Conservation (phyloP, 768 basidiomycete genomes). For the Tylopilus subfusipes region DNA sequence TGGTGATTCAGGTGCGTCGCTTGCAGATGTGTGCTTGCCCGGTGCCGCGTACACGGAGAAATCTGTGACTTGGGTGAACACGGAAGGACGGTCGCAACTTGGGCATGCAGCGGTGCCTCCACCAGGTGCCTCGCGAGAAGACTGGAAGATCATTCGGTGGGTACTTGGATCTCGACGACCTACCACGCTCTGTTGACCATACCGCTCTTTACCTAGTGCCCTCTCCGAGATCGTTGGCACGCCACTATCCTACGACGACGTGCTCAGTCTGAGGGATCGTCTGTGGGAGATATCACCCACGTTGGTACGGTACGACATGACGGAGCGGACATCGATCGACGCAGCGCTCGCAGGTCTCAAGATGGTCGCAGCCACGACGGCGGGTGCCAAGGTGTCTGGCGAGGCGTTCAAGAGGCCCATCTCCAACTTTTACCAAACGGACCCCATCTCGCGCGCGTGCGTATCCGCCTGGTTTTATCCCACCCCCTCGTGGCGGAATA, state of each 20-base stretch:
- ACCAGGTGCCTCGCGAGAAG: conserved; percentile 93
- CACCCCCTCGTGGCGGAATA: background rate
- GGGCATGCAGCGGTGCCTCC: conserved; percentile 89
- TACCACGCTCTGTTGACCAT: background rate
- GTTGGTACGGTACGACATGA: conserved; percentile 77
- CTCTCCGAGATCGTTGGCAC: conserved; percentile 81
- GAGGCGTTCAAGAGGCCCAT: conserved; percentile 75
- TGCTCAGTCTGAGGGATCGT: conserved; percentile 78
- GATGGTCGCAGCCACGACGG: conserved; percentile 48
- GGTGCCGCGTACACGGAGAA: conserved; percentile 94
- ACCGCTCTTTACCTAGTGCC: conserved; percentile 47
- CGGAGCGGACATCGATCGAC: conserved; percentile 73
- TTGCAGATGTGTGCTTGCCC: conserved; percentile 96
- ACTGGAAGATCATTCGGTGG: conserved; percentile 95
- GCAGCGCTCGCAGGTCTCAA: conserved; percentile 69
- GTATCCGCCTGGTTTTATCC: conserved; percentile 36
- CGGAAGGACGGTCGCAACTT: conserved; percentile 89
- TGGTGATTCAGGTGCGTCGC: conserved; percentile 92
- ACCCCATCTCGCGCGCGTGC: conserved; percentile 89
- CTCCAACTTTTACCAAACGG: conserved; percentile 93
- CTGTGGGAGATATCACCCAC: conserved; percentile 97
- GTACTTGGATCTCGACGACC: conserved; percentile 15
- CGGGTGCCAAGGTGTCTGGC: conserved; percentile 53
- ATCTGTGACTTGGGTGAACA: conserved; percentile 90
- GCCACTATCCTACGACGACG: conserved; percentile 87